A percentile compares a stretch with the other conserved stretches of the same genome.
phyloP scores from a whole-genome alignment of 164 flowering plant species.

The Liriodendron chinense region DNA sequence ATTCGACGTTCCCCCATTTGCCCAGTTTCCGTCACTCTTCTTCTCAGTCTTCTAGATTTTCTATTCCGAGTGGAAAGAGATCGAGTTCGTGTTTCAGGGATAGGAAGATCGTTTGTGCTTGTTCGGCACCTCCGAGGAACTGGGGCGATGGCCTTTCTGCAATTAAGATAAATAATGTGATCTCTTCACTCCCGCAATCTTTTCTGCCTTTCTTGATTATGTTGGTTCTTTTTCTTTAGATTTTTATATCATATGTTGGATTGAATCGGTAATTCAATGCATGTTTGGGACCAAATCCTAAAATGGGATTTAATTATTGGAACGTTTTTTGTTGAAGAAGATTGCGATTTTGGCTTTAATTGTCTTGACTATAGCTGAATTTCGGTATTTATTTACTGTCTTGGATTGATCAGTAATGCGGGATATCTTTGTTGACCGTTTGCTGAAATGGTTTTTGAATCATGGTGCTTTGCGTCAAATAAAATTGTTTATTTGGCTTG shows the following conservation, averaged over 20 bases:
- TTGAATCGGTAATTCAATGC: background rate
- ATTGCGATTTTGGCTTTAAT: background rate
- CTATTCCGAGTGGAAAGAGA: constrained; percentile 7
- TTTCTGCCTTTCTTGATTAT: background rate
- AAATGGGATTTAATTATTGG: background rate
- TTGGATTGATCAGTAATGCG: background rate
- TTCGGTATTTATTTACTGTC: background rate
- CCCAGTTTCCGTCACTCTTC: constrained; percentile 8
- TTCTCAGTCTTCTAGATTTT: constrained; percentile 17
- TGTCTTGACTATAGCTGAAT: background rate
- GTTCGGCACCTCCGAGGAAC: constrained; percentile 47
- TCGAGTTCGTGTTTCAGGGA: constrained; percentile 11
- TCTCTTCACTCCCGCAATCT: background rate
- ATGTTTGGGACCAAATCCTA: background rate
- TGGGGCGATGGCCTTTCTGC: constrained; percentile 22
- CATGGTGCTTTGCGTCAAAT: background rate
- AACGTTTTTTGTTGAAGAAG: background rate
- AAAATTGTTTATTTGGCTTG: too few species aligned
- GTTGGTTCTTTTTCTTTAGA: background rate
- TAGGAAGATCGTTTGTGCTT: constrained; percentile 49
- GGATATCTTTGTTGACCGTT: background rate
- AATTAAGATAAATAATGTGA: constrained; percentile 21
- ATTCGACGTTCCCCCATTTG: constrained; percentile 20
- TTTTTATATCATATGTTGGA: background rate
- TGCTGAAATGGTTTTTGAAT: constrained; percentile 1